Base-by-base conservation (phyloP, 1,284 basidiomycete species). In the Boletus smithii region DNA sequence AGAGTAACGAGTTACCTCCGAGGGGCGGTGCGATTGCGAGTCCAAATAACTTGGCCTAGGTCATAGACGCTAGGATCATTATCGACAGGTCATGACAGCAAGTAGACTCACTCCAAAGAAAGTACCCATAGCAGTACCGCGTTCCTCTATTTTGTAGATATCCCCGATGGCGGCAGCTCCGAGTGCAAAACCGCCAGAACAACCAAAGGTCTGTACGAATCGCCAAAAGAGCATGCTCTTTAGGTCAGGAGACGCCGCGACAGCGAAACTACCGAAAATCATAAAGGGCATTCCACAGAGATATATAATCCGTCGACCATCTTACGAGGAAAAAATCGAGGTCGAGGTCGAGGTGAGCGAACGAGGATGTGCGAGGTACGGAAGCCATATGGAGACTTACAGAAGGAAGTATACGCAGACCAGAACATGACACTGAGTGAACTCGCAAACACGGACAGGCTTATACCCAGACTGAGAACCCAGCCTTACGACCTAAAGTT, bases 131-230 rank as follows among this genome's bases (percentile, higher is more conserved):
- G 73, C 76, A 6, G 66, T 66, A 0, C 75, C 76, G 29, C 77
- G 61, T 51, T 76, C 70, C 14, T 74, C 71, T 0, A 75, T 64
- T 22, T 41, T 59, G 51, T 70, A 79, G 13, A 80, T 68, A 56
- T 80, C 77, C 0, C 74, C 75, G 6, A 81, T 72, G 1, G 69
- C 68, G 1, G 76, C 78, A 0, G 71, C 71, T 1, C 78, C 78
- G 4, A 81, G 66, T 3, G 69, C 58, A 14, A 73, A 55, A 5
- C 73, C 66, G 3, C 65, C 64, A 33, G 60, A 59, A 46, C 63
- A 59, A 39, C 76, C 76, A 29, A 74, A 69, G 2, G 69, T 75
- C 48, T 80, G 77, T 3, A 80, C 53, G 20, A 74, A 70, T 5
- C 78, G 69, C 39, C 73, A 76, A 8, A 69, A 67, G 39, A 79